These are phyloP conservation scores for Mycena galopus DNA, from an alignment of 768 basidiomycete species.

Conservation along the genomic window DNA sequence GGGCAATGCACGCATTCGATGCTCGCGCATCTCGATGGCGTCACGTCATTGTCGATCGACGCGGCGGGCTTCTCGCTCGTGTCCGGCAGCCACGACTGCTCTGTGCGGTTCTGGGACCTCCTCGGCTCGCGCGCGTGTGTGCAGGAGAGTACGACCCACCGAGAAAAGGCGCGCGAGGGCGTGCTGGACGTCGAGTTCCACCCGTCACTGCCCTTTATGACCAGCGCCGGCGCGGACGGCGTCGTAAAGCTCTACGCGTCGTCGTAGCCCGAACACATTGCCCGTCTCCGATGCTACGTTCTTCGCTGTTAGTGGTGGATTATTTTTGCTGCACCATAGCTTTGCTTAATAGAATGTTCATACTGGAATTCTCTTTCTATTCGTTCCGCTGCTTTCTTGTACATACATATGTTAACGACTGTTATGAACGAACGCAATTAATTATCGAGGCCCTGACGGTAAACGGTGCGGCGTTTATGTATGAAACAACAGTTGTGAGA, in stretches of 20 bases:
- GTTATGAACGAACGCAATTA: slow-evolving; percentile 29
- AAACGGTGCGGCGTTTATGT: slow-evolving; percentile 4
- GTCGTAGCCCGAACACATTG: slow-evolving; percentile 62
- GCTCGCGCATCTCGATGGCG: slow-evolving; percentile 90
- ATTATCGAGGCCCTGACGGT: slow-evolving; percentile 18
- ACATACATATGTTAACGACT: slow-evolving; percentile 37
- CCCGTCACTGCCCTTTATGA: slow-evolving; percentile 86
- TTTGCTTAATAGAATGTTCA: slow-evolving; percentile 38
- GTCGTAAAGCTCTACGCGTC: slow-evolving; percentile 92
- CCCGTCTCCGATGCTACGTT: slow-evolving; percentile 29
- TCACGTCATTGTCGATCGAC: slow-evolving; percentile 92
- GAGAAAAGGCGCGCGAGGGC: slow-evolving; percentile 91
- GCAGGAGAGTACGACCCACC: slow-evolving; percentile 91
- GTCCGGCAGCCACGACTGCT: slow-evolving; percentile 94
- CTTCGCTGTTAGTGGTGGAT: slow-evolving; percentile 32
- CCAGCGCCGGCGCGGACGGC: slow-evolving; percentile 96
- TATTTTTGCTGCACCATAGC: slow-evolving; percentile 23
- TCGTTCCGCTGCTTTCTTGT: slow-evolving; percentile 35
- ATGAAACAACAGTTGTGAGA: slow-evolving; percentile 10
- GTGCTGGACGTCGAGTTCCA: slow-evolving; percentile 91
- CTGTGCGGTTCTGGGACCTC: slow-evolving; percentile 94
- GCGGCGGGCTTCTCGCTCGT: slow-evolving; percentile 89
- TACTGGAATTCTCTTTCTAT: slow-evolving; percentile 34
- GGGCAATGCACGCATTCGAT: slow-evolving; percentile 92
- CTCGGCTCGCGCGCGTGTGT: slow-evolving; percentile 83